These are phyloP conservation scores for Cryptosporidium parvum DNA, from an alignment of 169 alveolate species.

Conservation along the genomic window DNA sequence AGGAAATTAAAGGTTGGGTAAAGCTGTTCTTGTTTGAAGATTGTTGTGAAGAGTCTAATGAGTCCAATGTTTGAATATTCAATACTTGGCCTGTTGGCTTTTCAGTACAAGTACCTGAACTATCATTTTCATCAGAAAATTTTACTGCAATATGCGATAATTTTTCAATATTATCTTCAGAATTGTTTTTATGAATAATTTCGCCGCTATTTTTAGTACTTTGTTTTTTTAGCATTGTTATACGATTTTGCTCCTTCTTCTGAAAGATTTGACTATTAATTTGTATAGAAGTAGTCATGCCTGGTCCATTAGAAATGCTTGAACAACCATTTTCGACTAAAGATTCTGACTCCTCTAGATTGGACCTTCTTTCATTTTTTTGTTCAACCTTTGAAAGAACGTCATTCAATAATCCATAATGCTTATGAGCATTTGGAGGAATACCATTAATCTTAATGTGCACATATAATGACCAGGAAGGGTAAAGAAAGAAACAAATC, in stretches of 20 bases:
- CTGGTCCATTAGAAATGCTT: constrained; percentile 20
- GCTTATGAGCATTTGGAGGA: constrained; percentile 30
- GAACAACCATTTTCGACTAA: constrained; percentile 6
- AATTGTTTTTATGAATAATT: not conserved
- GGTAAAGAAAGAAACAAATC: constrained; percentile 19
- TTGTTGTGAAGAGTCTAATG: not conserved
- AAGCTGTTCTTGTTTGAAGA: not conserved
- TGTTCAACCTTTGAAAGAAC: not conserved
- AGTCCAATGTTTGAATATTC: not conserved
- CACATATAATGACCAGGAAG: constrained; percentile 68
- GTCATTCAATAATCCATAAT: constrained; percentile 46
- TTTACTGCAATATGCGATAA: not conserved
- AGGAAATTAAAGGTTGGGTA: not conserved
- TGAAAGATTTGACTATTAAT: not conserved
- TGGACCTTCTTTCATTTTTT: constrained; percentile 11
- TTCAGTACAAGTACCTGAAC: not conserved
- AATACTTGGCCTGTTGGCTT: not conserved
- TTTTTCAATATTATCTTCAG: not conserved
- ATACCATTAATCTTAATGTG: constrained; percentile 36
- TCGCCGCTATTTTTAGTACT: not conserved
- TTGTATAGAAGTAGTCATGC: not conserved
- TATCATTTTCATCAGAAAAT: constrained; percentile 22
- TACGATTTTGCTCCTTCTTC: constrained; percentile 5
- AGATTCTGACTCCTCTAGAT: constrained; percentile 32
- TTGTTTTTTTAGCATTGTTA: constrained; percentile 19